Base-by-base conservation (phyloP, 2,329 filamentous ascomycete species). In the Arthroderma sp. region DNA sequence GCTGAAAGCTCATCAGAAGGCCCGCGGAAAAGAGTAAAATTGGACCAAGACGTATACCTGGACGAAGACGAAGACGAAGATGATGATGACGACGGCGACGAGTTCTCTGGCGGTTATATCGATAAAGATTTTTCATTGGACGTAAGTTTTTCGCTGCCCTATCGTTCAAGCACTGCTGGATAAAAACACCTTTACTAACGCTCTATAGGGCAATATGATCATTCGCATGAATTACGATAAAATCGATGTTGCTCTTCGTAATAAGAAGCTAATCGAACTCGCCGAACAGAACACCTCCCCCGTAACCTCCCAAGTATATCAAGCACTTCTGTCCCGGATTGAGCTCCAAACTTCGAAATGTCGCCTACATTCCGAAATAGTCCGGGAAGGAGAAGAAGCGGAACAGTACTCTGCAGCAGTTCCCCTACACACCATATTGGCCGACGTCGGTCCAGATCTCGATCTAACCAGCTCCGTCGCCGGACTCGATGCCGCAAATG, bases 141-240 rank as follows among this genome's bases (percentile, higher is more conserved):
- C 52, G 64, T 66, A 55, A 56, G 58, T 48, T 5, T 33, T 11
- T 2, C 8, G n/a, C 10, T 29, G 15, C 31, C 27, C 15, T 29
- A n/a, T 22, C 28, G n/a, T 27, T 42, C 30, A 28, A 5, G 9
- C 22, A 10, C 36, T 5, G 30, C 33, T 9, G 9, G 7, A 2
- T 2, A 28, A 36, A 36, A 11, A 8, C 32, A 34, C 5, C 10
- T 6, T 36, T 31, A n/a, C 50, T 52, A 40, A 52, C 31, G 2
- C 15, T 11, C 5, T 32, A 11, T 58, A 93, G 80, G 74, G 78
- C 41, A 75, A 83, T 47, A 70, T 87, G 51, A 73, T 88, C 32
- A 70, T 96, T 40, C 78, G 82, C 29, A 71, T 95, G 44, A 95
- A 94, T 58, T 82, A 86, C 56, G 82, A 88, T 45, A 93, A 89